Evolutionary conservation across 768 basidiomycete species (phyloP).

Genomic region (Rhizopogon salebrosus): DNA sequence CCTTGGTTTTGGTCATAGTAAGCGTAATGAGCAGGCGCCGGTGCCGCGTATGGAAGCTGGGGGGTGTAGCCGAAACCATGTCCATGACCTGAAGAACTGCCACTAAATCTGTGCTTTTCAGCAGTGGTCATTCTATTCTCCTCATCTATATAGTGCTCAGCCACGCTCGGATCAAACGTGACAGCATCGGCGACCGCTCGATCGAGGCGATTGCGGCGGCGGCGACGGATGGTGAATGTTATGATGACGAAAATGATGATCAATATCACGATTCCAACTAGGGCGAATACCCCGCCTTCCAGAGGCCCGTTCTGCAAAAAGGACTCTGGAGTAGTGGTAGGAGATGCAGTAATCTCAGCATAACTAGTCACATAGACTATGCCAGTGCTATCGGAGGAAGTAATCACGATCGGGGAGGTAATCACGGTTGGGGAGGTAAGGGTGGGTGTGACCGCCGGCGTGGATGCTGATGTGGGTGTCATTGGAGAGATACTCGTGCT

Average conservation of each 20-base stretch:
- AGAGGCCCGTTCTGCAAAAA: conserved; percentile 67
- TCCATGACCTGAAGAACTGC: conserved; percentile 20
- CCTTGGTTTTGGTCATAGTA: conserved; percentile 14
- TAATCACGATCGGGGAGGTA: conserved; percentile 13
- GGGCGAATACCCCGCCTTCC: conserved; percentile 52
- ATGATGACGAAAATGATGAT: conserved; percentile 37
- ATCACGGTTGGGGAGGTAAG: conserved; percentile 18
- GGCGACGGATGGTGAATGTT: conserved; percentile 47
- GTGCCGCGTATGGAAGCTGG: conserved; percentile 14
- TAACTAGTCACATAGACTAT: conserved; percentile 28
- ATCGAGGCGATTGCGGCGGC: conserved; percentile 34
- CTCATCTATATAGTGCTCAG: conserved; percentile 20
- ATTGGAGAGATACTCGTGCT: conserved; percentile 8
- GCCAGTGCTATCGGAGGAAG: conserved; percentile 19
- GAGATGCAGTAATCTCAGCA: conserved; percentile 19
- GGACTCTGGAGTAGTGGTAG: conserved; percentile 20
- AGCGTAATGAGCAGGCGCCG: conserved; percentile 8
- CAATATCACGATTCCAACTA: conserved; percentile 45
- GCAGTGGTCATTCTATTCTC: conserved; percentile 12
- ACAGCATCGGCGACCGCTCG: conserved; percentile 37
- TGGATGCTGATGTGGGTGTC: conserved; percentile 6
- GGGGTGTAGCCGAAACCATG: conserved; percentile 15
- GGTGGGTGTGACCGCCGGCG: conserved; percentile 8
- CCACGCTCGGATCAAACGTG: conserved; percentile 43
- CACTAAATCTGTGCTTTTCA: conserved; percentile 19